Evolutionary conservation across 306 rosid genomes (phyloP), one percentile per base, ranked within the genome.

Genomic region (Delonix regia): DNA sequence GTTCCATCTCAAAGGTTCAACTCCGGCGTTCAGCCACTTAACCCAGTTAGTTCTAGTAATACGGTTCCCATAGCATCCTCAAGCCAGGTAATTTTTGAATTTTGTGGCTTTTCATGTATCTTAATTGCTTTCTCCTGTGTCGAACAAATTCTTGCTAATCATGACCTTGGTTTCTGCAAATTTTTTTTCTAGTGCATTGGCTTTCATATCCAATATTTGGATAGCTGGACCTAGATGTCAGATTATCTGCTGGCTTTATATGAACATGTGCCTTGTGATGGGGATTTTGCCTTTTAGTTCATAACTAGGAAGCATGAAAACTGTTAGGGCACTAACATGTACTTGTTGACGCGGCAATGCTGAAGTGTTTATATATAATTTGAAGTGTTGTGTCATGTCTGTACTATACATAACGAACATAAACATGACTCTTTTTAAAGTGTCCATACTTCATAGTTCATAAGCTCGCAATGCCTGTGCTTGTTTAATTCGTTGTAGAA

Each of bases 1-100:
- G 85, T 95, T 73, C 97, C 99, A 8, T 89, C 97, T 78, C 97
- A 88, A 83, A 86, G 90, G 79, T 87, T 84, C 82, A 87, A 74
- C 77, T 77, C 81, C 0, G 86, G 83, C 30, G 78, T 47, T 67
- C 28, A 79, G 74, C 84, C 92, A 61, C 84, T 6, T 33, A 78
- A 83, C 47, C 83, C 89, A 41, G 85, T 83, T 64, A 67, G 52
- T 81, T 66, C 79, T 41, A 60, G 73, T 69, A 91, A 71, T 51
- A n/a, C 73, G 55, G 75, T 76, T 61, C 81, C 84, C 49, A 75
- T 87, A 12, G 78, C 90, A 56, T 87, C 93, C 67, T 89, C 93
- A 39, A 85, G 83, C 68, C 93, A 92, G 98, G 99, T 95, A 78
- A 67, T 28, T 69, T 36, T 74, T 73, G 0, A 24, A 72, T 56